phyloP scores from a whole-genome alignment of 2,329 filamentous ascomycete species.

The Dothidotthia symphoricarpi region DNA sequence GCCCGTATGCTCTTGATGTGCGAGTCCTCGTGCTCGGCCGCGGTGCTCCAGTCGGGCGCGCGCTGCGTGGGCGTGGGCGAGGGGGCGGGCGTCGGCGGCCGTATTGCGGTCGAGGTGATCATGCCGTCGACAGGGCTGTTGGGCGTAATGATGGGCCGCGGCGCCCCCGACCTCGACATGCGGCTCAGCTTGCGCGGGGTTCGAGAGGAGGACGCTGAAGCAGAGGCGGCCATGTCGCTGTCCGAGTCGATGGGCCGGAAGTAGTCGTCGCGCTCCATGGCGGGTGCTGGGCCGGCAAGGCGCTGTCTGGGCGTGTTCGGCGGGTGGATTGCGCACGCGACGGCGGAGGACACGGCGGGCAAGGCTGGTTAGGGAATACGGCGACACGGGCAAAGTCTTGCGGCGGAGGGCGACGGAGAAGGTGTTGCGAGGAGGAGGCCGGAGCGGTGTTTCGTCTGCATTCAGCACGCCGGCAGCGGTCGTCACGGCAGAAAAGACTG shows the following conservation, averaged over 20 bases:
- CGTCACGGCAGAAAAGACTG: background rate
- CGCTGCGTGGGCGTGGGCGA: conserved; percentile 63
- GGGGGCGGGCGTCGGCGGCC: conserved; percentile 65
- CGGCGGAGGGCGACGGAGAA: too few relatives aligned
- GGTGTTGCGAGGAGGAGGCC: conserved; percentile 6
- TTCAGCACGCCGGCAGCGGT: too few relatives aligned
- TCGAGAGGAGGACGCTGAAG: conserved; percentile 34
- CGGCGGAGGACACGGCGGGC: conserved; percentile 1
- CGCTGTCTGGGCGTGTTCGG: conserved; percentile 4
- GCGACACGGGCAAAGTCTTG: conserved; percentile 4
- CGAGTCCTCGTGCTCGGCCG: conserved; percentile 76
- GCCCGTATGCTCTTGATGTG: conserved; percentile 76
- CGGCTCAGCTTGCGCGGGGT: conserved; percentile 40
- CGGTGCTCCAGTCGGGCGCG: conserved; percentile 72
- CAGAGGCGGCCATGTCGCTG: conserved; percentile 38
- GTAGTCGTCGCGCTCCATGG: conserved; percentile 39
- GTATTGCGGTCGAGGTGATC: conserved; percentile 63
- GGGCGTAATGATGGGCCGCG: conserved; percentile 50
- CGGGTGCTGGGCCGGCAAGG: conserved; percentile 11
- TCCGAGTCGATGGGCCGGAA: conserved; percentile 34
- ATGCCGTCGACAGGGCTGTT: conserved; percentile 50
- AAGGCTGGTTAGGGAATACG: background rate
- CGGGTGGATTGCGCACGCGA: conserved; percentile 1
- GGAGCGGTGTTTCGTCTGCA: conserved; percentile 11
- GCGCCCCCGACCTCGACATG: conserved; percentile 44